A percentile compares a stretch with the other conserved stretches of the same genome.
Conservation (phyloP, 2,329 filamentous ascomycete genomes). For the Coleophoma crateriformis region DNA sequence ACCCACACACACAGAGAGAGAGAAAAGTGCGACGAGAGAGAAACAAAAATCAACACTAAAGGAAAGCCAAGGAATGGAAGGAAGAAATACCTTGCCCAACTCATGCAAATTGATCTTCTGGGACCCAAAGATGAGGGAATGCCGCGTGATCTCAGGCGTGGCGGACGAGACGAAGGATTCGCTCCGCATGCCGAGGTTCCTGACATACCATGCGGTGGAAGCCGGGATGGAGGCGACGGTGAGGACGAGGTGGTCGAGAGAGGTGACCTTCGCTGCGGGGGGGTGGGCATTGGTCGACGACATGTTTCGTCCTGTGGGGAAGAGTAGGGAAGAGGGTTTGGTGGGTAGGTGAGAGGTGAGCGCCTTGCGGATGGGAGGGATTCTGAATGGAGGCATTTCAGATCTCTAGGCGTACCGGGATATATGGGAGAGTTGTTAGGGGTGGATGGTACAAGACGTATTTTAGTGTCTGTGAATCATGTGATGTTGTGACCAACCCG, state of each 20-base stretch:
- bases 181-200: slow-evolving; percentile 50
- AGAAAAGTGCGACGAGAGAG: neutral
- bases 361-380: no score
- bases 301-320: no score
- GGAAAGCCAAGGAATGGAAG: neutral
- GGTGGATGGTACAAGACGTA: no score
- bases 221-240: slow-evolving; percentile 45
- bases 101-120: slow-evolving; percentile 60
- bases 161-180: slow-evolving; percentile 41
- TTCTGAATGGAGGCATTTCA: no score
- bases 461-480: no score
- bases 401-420: no score
- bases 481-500: no score
- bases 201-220: slow-evolving; percentile 49
- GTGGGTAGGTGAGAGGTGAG: no score
- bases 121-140: slow-evolving; percentile 49
- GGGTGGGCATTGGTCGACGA: neutral
- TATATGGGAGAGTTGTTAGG: no score
- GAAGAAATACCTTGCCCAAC: slow-evolving; percentile 32
- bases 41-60: neutral
- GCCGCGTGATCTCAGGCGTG: slow-evolving; percentile 32
- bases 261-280: slow-evolving; percentile 9
- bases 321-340: no score
- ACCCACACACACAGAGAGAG: neutral
- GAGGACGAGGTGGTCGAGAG: slow-evolving; percentile 54